A percentile compares a stretch with the other conserved stretches of the same genome.
Conservation (phyloP, 495 filamentous ascomycete species). For the Penicillium paradoxum region DNA sequence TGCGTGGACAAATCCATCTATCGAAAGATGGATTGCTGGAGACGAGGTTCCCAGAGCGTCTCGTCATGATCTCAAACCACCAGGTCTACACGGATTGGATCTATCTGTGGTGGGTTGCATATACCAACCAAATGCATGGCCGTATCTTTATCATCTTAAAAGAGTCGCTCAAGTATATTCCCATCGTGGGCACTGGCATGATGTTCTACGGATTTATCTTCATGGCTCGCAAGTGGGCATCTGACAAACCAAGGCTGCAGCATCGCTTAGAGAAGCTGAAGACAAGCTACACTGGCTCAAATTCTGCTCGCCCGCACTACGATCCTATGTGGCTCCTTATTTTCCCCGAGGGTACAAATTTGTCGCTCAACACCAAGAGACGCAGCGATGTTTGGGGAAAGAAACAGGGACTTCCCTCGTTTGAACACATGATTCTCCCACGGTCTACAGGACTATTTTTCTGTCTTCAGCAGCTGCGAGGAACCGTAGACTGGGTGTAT, state of each 20-base stretch:
- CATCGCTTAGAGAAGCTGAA: constrained; percentile 59
- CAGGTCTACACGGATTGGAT: constrained; percentile 71
- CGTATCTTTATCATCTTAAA: constrained; percentile 68
- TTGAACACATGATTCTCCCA: constrained; percentile 55
- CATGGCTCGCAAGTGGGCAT: constrained; percentile 62
- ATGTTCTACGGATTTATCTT: constrained; percentile 68
- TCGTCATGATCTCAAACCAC: constrained; percentile 63
- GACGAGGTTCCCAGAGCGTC: constrained; percentile 54
- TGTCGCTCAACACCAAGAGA: constrained; percentile 53
- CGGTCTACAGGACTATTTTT: constrained; percentile 60
- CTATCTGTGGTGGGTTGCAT: constrained; percentile 67
- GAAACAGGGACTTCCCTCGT: constrained; percentile 49
- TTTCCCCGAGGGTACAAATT: constrained; percentile 66
- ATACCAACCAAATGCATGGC: constrained; percentile 60
- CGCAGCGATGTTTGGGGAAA: constrained; percentile 51
- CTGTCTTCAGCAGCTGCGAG: constrained; percentile 56
- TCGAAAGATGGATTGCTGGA: constrained; percentile 51
- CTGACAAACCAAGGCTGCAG: constrained; percentile 55
- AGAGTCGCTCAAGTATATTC: constrained; percentile 61
- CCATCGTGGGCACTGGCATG: constrained; percentile 60
- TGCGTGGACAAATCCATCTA: constrained; percentile 53
- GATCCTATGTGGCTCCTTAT: constrained; percentile 71
- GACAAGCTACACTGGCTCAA: constrained; percentile 43
- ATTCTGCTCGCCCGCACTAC: constrained; percentile 43
- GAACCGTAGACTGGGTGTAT: constrained; percentile 62